Percentiles rank a stretch among this genome's conserved stretches.
These are phyloP conservation scores for Salix arbutifolia DNA, from an alignment of 345 rosid genomes.

Conservation along the genomic window DNA sequence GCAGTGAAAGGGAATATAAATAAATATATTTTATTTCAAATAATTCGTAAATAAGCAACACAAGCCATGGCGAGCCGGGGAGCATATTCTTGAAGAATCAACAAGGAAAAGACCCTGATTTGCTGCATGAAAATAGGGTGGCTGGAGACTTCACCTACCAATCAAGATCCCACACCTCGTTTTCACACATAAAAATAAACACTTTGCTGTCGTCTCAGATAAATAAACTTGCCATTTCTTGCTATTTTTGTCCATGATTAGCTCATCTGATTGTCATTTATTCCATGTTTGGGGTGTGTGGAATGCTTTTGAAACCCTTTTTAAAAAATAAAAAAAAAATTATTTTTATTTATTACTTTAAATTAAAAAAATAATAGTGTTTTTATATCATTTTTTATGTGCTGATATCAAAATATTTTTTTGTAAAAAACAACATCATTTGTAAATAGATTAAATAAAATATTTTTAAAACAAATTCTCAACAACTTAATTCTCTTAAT, in stretches of 20 bases:
- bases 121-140: constrained; percentile 61
- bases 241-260: background rate
- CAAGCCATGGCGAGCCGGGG: background rate
- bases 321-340: no score
- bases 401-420: no score
- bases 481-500: no score
- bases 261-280: constrained; percentile 5
- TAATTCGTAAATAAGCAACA: constrained; percentile 19
- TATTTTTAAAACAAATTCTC: no score
- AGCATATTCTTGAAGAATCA: background rate
- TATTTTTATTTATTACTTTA: no score
- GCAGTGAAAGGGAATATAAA: constrained; percentile 7
- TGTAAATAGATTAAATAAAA: no score
- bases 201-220: constrained; percentile 12
- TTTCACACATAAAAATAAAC: background rate
- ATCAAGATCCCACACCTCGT: constrained; percentile 18
- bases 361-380: no score
- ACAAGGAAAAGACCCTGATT: constrained; percentile 28
- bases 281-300: background rate
- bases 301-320: no score
- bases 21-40: constrained; percentile 6
- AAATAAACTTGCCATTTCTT: background rate
- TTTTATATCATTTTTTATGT: no score
- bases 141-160: constrained; percentile 14
- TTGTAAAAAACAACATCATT: no score